Evolutionary conservation across 495 filamentous ascomycete genomes (phyloP).

Genomic region (Penicillium lividum): DNA sequence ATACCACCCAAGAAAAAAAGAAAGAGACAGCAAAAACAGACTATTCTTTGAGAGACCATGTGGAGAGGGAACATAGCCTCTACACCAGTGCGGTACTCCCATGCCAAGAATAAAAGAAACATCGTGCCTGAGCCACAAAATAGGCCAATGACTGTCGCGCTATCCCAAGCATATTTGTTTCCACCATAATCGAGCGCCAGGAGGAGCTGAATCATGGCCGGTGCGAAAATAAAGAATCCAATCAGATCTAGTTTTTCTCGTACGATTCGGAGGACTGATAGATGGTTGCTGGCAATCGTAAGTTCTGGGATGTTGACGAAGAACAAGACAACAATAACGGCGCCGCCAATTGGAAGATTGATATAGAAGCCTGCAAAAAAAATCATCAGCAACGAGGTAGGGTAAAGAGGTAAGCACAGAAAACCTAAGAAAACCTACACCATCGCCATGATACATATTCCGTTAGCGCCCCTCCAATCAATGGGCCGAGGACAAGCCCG

Average conservation of each 20-base stretch:
- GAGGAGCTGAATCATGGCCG: slow-evolving; percentile 46
- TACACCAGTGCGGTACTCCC: slow-evolving; percentile 48
- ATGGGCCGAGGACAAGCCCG: slow-evolving; percentile 47
- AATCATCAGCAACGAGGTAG: background rate
- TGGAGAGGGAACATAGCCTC: slow-evolving; percentile 51
- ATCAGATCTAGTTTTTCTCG: slow-evolving; percentile 43
- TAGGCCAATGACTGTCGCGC: slow-evolving; percentile 46
- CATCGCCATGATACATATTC: slow-evolving; percentile 53
- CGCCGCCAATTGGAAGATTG: slow-evolving; percentile 61
- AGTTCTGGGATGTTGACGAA: slow-evolving; percentile 52
- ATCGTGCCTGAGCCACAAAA: slow-evolving; percentile 51
- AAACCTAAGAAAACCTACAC: slow-evolving; percentile 46
- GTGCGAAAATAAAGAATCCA: slow-evolving; percentile 47
- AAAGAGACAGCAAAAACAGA: slow-evolving; percentile 34
- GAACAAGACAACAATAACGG: slow-evolving; percentile 46
- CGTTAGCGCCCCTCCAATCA: slow-evolving; percentile 61
- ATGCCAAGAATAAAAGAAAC: slow-evolving; percentile 42
- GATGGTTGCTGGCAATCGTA: slow-evolving; percentile 37
- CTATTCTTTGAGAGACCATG: slow-evolving; percentile 30
- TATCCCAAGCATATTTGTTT: slow-evolving; percentile 44
- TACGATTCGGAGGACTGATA: slow-evolving; percentile 27
- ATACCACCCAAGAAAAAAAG: slow-evolving; percentile 15
- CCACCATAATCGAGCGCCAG: slow-evolving; percentile 53
- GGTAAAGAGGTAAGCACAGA: background rate
- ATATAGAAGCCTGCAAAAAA: slow-evolving; percentile 56